Conservation (phyloP, 768 basidiomycete genomes). For the Rhodosporidiobolus odoratus region DNA sequence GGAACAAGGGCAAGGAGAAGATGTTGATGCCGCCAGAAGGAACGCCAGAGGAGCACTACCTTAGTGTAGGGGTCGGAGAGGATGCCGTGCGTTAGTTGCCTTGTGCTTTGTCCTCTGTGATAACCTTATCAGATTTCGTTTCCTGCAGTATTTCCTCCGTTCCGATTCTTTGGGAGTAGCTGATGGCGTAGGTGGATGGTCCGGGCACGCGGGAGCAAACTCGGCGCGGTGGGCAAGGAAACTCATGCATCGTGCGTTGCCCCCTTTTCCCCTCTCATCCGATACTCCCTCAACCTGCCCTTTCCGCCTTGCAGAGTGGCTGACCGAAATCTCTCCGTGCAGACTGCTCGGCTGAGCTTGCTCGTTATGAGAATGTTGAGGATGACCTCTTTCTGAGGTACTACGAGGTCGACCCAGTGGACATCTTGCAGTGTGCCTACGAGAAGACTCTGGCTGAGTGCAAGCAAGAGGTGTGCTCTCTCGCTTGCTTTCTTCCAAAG, state of each 20-base stretch:
- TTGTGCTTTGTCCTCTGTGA: not conserved
- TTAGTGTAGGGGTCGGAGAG: constrained; percentile 62
- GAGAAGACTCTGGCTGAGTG: constrained; percentile 50
- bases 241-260: constrained; percentile 61
- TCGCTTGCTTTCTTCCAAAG: not conserved
- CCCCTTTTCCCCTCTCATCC: not conserved
- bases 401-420: constrained; percentile 48
- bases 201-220: constrained; percentile 51
- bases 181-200: constrained; percentile 93
- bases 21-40: not conserved
- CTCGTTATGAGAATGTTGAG: constrained; percentile 55
- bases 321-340: not conserved
- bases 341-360: constrained; percentile 41
- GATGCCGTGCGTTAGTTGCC: constrained; percentile 56
- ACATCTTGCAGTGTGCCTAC: constrained; percentile 52
- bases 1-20: constrained; percentile 35
- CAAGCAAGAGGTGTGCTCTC: constrained; percentile 45
- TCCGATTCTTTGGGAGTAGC: constrained; percentile 83
- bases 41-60: constrained; percentile 12
- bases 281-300: too few species aligned
- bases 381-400: constrained; percentile 61
- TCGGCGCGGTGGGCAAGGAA: constrained; percentile 56
- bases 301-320: too few species aligned
- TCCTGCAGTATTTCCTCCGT: constrained; percentile 47
- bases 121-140: too few species aligned